These are phyloP conservation scores for Tephrocybe sp. DNA, from an alignment of 768 basidiomycete genomes.

Conservation along the genomic window DNA sequence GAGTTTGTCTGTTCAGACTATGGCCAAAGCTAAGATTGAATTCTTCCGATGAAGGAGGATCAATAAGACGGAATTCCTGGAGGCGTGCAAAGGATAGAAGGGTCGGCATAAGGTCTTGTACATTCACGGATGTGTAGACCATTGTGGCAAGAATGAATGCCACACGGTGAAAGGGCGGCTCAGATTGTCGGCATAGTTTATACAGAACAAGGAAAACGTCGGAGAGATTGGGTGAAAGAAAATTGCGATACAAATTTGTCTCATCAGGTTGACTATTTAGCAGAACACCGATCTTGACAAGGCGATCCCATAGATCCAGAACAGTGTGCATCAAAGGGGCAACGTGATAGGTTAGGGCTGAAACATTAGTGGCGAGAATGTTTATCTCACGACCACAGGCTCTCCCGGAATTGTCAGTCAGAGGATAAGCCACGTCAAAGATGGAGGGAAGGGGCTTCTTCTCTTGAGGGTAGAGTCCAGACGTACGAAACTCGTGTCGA, in stretches of 20 bases:
- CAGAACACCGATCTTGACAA: no score
- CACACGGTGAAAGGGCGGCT: conserved; percentile 17
- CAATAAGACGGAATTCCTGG: conserved; percentile 9
- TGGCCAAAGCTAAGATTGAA: conserved; percentile 22
- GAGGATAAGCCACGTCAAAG: neutral
- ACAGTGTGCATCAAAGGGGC: conserved; percentile 5
- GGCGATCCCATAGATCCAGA: conserved; percentile 8
- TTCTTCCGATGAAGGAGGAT: conserved; percentile 16
- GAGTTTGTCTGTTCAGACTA: conserved; percentile 10
- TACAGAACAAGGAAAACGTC: conserved; percentile 28
- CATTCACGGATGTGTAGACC: conserved; percentile 26
- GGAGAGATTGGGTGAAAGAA: conserved; percentile 22
- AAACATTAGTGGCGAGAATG: neutral
- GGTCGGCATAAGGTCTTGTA: conserved; percentile 18
- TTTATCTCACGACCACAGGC: neutral
- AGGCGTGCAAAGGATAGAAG: conserved; percentile 32
- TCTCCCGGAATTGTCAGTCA: neutral
- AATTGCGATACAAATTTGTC: conserved; percentile 24
- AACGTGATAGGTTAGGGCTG: neutral
- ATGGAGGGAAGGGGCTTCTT: neutral
- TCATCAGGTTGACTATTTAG: neutral
- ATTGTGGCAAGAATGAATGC: conserved; percentile 32
- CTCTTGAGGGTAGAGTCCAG: neutral
- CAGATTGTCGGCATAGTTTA: conserved; percentile 20
- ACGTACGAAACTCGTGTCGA: conserved; percentile 1